phyloP scores from a whole-genome alignment of 176 grass and related monocot species.

The Triticum aestivum region DNA sequence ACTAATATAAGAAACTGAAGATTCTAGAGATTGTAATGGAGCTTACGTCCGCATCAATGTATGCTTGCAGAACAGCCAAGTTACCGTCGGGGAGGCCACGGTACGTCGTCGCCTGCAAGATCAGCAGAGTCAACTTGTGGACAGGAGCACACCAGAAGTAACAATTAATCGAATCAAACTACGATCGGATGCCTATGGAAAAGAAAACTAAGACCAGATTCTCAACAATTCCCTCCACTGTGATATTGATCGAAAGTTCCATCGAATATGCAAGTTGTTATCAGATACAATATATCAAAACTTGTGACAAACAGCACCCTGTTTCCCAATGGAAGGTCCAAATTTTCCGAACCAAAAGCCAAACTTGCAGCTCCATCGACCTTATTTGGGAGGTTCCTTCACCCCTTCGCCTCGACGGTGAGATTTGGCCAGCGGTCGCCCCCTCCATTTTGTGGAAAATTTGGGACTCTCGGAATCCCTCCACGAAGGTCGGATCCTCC shows the following conservation, averaged over 20 bases:
- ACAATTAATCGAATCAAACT: not conserved
- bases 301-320: not conserved
- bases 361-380: too few relatives aligned
- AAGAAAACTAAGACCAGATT: not conserved
- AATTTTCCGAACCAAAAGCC: not conserved
- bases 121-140: not conserved
- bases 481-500: too few relatives aligned
- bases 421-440: too few relatives aligned
- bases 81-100: conserved; percentile 73
- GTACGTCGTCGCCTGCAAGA: conserved; percentile 75
- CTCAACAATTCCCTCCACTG: not conserved
- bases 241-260: not conserved
- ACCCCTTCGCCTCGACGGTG: too few relatives aligned
- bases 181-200: not conserved
- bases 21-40: not conserved
- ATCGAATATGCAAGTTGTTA: not conserved
- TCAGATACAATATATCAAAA: not conserved
- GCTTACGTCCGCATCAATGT: conserved; percentile 79
- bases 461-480: too few relatives aligned
- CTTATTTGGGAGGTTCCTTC: too few relatives aligned
- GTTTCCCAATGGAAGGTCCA: not conserved
- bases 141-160: not conserved
- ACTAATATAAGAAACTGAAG: not conserved
- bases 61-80: conserved; percentile 72
- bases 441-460: not conserved